Evolutionary conservation across 1,284 basidiomycete species (phyloP), one percentile per base, ranked within the genome.

Genomic region (Tetrapyrgos nigripes): DNA sequence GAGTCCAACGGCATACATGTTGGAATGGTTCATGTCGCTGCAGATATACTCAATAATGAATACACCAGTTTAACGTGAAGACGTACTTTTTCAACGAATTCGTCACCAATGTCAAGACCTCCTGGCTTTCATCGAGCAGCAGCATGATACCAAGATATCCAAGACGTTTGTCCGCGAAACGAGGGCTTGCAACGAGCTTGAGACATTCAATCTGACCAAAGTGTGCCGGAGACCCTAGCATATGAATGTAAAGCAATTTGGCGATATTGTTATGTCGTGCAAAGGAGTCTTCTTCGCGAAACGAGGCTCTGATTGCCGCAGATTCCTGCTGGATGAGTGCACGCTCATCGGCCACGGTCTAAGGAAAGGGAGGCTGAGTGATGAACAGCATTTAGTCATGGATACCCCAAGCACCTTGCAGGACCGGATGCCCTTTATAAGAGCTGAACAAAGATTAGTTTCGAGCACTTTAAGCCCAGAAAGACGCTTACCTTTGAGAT

Each of bases 161-260:
- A 23, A 99, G 81, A 31, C 97, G 86, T 79, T 99, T 99, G 81
- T 99, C 97, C 49, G 92, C 87, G 78, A 99, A 99, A 56, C 96
- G 83, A 13, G 97, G 95, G 66, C 94, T 95, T n/a, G 97, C 97
- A 46, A 99, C 97, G 53, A 99, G 89, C 78, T 99, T 99, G 65
- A 99, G 83, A 78, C 97, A 99, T 81, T 99, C 97, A 74, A 99
- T 98, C 82, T 99, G 97, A 51, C 97, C 97, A 72, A 98, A 99
- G 75, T 99, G 97, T 28, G 97, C 97, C 3, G 97, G 96, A 59
- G 97, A 98, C 58, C 97, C 97, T 24, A 99, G 91, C 97, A 99
- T 99, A 76, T 99, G 96, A 75, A 99, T 99, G 80, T 99, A 99
- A 63, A 99, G 88, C 23, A 99, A 86, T 75, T 99, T 99, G 60